phyloP scores from a whole-genome alignment of 192 early-diverging fungal genomes.

The Geranomyces variabilis region DNA sequence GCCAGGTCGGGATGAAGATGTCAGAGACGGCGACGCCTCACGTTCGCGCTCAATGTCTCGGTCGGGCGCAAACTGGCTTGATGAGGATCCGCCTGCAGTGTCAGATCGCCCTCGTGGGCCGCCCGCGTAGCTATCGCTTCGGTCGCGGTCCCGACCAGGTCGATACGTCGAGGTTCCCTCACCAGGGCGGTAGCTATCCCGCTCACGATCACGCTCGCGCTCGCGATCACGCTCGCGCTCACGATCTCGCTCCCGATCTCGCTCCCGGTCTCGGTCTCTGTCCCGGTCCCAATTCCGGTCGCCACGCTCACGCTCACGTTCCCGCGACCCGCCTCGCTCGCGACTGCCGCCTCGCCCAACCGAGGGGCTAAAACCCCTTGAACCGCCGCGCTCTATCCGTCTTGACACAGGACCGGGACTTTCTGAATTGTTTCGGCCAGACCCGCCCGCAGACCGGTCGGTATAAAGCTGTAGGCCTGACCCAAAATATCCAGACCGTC shows the following conservation, averaged over 20 bases:
- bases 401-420: neutral
- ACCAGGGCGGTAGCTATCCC: neutral
- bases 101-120: neutral
- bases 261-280: neutral
- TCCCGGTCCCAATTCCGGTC: neutral
- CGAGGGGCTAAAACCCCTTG: neutral
- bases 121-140: neutral
- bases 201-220: neutral
- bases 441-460: neutral
- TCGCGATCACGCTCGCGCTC: slow-evolving; percentile 3
- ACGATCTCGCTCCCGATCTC: slow-evolving; percentile 21
- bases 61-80: no score
- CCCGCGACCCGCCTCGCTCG: slow-evolving; percentile 1
- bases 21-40: no score
- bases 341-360: neutral
- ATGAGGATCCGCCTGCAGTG: no score
- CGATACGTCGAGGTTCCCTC: neutral
- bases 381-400: neutral
- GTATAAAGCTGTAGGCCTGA: neutral
- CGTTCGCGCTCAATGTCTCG: no score
- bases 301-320: neutral
- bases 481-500: slow-evolving; percentile 15
- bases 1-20: no score
- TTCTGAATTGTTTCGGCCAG: neutral
- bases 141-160: slow-evolving; percentile 3